Conservation (phyloP, 75 land plant species). For the Pseudotsuga menziesii region DNA sequence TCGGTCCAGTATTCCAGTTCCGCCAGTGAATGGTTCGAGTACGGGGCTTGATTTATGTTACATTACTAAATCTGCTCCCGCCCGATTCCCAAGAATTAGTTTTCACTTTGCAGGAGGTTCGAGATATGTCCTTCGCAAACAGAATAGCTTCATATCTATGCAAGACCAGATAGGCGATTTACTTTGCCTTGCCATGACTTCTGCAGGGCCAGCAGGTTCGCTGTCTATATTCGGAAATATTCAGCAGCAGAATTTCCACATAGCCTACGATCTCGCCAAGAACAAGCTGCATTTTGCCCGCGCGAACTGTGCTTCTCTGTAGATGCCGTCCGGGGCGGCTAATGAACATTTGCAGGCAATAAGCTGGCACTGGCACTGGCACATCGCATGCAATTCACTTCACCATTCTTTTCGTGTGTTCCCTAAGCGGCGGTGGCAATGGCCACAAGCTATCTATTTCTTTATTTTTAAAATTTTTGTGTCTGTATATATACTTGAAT, state of each 20-base stretch:
- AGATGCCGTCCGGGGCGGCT: too few species aligned
- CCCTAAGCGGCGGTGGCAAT: too few species aligned
- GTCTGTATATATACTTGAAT: too few species aligned
- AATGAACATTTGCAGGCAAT: too few species aligned
- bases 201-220: neutral
- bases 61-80: neutral
- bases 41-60: neutral
- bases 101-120: neutral
- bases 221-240: neutral
- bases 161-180: neutral
- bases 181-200: neutral
- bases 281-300: neutral
- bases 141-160: neutral
- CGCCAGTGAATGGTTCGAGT: neutral
- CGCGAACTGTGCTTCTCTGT: neutral
- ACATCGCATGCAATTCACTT: too few species aligned
- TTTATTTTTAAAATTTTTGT: too few species aligned
- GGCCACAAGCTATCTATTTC: too few species aligned
- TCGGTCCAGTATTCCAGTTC: neutral
- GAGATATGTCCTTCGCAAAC: neutral
- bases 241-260: conserved; percentile 1
- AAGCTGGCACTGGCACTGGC: too few species aligned
- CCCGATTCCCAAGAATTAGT: neutral
- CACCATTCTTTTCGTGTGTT: too few species aligned
- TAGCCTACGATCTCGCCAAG: neutral